A percentile compares a stretch with the other conserved stretches of the same genome.
phyloP scores from a whole-genome alignment of 2,329 filamentous ascomycete genomes.

The Fusarium sp. region DNA sequence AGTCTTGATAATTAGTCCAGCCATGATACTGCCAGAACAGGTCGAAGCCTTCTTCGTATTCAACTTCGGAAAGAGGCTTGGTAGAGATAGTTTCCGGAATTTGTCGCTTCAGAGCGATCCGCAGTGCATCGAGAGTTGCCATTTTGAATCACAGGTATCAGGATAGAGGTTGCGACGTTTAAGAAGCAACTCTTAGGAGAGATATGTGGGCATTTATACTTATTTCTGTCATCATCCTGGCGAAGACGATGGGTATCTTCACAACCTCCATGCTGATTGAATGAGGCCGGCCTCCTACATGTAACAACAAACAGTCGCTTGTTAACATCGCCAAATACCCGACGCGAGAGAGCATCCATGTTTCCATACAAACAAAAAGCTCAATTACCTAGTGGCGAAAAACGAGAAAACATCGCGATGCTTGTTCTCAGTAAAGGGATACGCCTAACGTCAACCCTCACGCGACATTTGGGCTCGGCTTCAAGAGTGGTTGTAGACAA shows the following conservation, averaged over 20 bases:
- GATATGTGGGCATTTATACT: background rate
- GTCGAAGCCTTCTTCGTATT: slow-evolving; percentile 63
- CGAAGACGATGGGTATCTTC: background rate
- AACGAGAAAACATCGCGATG: background rate
- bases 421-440: background rate
- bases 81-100: slow-evolving; percentile 38
- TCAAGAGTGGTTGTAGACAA: background rate
- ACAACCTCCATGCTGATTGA: background rate
- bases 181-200: background rate
- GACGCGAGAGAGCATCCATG: no score
- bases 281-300: background rate
- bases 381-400: background rate
- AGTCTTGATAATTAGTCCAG: slow-evolving; percentile 58
- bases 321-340: background rate
- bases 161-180: background rate
- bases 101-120: slow-evolving; percentile 52
- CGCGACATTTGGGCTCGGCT: background rate
- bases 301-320: background rate
- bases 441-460: background rate
- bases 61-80: slow-evolving; percentile 55
- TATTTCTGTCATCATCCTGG: no score
- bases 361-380: background rate
- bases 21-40: slow-evolving; percentile 52
- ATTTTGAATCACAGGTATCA: background rate
- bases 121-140: slow-evolving; percentile 56